Conservation (phyloP, 108 stramenopile species). For the Nitzschia palea region DNA sequence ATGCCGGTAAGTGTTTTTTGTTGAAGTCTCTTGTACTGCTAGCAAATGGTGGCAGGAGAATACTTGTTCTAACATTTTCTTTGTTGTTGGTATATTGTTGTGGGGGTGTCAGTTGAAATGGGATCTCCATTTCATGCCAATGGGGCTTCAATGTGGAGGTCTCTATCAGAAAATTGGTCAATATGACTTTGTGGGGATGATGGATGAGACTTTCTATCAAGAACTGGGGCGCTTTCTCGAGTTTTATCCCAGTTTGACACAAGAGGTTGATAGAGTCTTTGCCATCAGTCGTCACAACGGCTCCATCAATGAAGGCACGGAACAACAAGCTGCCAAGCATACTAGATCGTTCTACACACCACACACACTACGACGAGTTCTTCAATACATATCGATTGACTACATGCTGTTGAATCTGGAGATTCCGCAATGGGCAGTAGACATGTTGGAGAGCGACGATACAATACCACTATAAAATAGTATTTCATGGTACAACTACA, state of each 20-base stretch:
- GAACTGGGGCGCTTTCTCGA: conserved; percentile 32
- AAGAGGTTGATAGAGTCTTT: conserved; percentile 30
- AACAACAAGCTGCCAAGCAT: conserved; percentile 19
- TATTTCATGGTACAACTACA: no score
- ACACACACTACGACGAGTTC: conserved; percentile 41
- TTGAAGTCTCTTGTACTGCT: background rate
- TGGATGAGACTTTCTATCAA: conserved; percentile 41
- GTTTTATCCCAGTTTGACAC: conserved; percentile 13
- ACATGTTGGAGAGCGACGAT: conserved; percentile 34
- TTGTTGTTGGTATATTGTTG: background rate
- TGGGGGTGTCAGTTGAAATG: conserved; percentile 47
- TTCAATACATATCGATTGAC: conserved; percentile 67
- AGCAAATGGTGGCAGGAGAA: background rate
- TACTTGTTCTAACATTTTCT: background rate
- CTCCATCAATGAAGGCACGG: conserved; percentile 1
- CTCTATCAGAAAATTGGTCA: conserved; percentile 40
- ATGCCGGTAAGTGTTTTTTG: conserved; percentile 25
- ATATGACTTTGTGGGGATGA: conserved; percentile 59
- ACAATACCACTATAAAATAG: no score
- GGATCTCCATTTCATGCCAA: conserved; percentile 67
- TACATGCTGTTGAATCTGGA: conserved; percentile 45
- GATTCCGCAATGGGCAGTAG: conserved; percentile 57
- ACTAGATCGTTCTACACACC: conserved; percentile 56
- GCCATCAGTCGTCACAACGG: conserved; percentile 21
- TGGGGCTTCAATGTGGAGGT: conserved; percentile 55